Evolutionary conservation across 192 early-diverging fungal species (phyloP).

Genomic region (Entophlyctis luteolus): DNA sequence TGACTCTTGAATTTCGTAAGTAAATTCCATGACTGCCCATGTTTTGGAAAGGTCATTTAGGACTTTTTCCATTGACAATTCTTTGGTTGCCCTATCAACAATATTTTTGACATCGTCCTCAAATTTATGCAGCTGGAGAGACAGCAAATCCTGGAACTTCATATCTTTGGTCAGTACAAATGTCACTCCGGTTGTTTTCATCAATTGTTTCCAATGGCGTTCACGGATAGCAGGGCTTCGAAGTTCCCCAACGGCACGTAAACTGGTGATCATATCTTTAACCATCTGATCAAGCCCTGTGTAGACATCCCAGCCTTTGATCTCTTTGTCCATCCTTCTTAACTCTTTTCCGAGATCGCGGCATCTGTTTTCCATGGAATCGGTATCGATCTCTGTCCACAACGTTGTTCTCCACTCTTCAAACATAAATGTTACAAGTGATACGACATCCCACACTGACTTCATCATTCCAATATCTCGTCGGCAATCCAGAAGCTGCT

Average conservation of each 20-base stretch:
- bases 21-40: constrained; percentile 62
- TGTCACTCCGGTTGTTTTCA: constrained; percentile 65
- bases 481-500: constrained; percentile 56
- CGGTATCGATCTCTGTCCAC: constrained; percentile 64
- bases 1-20: constrained; percentile 58
- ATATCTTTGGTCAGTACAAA: constrained; percentile 63
- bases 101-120: constrained; percentile 67
- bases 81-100: constrained; percentile 63
- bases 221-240: constrained; percentile 63
- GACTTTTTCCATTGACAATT: constrained; percentile 66
- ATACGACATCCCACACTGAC: constrained; percentile 61
- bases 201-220: constrained; percentile 66
- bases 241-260: constrained; percentile 62
- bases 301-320: constrained; percentile 67
- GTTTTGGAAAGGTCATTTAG: constrained; percentile 62
- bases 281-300: constrained; percentile 60
- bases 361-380: constrained; percentile 58
- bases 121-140: constrained; percentile 60
- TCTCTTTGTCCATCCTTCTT: constrained; percentile 63
- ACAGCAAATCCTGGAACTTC: constrained; percentile 64
- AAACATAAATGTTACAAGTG: constrained; percentile 61
- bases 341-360: constrained; percentile 59
- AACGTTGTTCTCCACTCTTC: constrained; percentile 57
- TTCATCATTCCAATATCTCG: constrained; percentile 62
- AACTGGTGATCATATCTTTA: constrained; percentile 63